Evolutionary conservation across 2,329 filamentous ascomycete genomes (phyloP), one percentile per base, ranked within the genome.

Genomic region (Neopestalotiopsis sp.): DNA sequence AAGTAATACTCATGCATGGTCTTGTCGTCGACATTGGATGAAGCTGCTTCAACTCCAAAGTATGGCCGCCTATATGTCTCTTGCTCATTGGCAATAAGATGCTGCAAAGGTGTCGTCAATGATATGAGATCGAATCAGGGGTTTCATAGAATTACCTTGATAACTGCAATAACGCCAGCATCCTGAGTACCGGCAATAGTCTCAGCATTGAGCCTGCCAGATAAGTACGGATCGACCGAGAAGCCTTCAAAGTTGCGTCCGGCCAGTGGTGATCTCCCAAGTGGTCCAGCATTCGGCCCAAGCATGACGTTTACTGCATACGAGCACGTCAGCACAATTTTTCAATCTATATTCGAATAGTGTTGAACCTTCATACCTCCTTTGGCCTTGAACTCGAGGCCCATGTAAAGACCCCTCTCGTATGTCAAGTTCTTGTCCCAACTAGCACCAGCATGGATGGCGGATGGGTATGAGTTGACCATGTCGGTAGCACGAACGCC

Each of bases 131-230:
- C 60, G 30, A 38, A 17, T 20, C 6, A 60, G 4, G 52, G 13
- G 56, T 13, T 3, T 34, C 20, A 42, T 0, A 6, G 67, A 38
- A 14, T n/a, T 49, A 83, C 83, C 78, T 88, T 95, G 84, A 84
- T 90, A 82, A 90, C 93, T 68, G 94, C 92, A 77, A 97, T 92
- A 49, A 95, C 90, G 74, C 93, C 93, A 3, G 90, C 90, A 74
- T 91, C 89, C 77, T 96, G 93, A 66, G 94, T 92, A 38, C 92
- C 93, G 71, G 88, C 85, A 73, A 95, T 88, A 1, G 91, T 92
- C 74, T 93, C 87, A n/a, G 88, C 88, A 69, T 92, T 91, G 68
- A 92, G 83, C 69, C 89, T 85, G 24, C 93, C 94, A 1, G 92
- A 90, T 38, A 94, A 83, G 63, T 91, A 91, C 1, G 92, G 91